Base-by-base conservation (phyloP, 345 rosid genomes). In the Salix exigua region DNA sequence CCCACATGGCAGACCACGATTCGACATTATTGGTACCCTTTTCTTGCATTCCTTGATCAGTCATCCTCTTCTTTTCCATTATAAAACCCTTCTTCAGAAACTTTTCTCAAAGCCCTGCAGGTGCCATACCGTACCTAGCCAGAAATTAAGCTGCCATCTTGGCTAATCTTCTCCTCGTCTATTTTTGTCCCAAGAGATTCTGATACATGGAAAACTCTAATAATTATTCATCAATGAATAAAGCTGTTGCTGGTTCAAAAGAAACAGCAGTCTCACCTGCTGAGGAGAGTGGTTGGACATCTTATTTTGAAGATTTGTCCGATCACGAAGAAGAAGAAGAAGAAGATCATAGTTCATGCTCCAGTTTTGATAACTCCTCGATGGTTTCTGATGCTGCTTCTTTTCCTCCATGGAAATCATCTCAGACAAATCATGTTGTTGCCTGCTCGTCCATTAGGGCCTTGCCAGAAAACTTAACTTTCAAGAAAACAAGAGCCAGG, bases 261-360 rank as follows among this genome's bases (percentile, higher is more conserved):
- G 73, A 38, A 79, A 65, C 66, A 68, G 10, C 73, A 31, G 50
- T 31, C 30, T 5, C 65, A 26, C n/a, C 70, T 31, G 80, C 86
- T 35, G 94, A 91, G 35, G 97, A 92, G 81, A 94, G 98, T 78
- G 97, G 98, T 1, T 94, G 98, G 98, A 92, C 97, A 8, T 81
- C 93, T 75, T 89, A 89, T 83, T 88, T 94, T 66, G 88, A 89
- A 28, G 98, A 91, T 81, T 91, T 87, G 76, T 84, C 91, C 53
- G 76, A 79, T 40, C 74, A 84, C 6, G 63, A 71, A 6, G 38
- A 70, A 69, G 70, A 76, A 31, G 31, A 31, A 31, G 5, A 31
- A 31, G 33, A 31, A 31, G 63, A 75, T 5, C 38, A 72, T 13
- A 70, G 81, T 75, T 82, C 80, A 23, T 82, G 82, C 80, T 88